A percentile compares a stretch with the other conserved stretches of the same genome.
Evolutionary conservation across 2,329 filamentous ascomycete species (phyloP).

Genomic region (Amylocarpus encephaloides): DNA sequence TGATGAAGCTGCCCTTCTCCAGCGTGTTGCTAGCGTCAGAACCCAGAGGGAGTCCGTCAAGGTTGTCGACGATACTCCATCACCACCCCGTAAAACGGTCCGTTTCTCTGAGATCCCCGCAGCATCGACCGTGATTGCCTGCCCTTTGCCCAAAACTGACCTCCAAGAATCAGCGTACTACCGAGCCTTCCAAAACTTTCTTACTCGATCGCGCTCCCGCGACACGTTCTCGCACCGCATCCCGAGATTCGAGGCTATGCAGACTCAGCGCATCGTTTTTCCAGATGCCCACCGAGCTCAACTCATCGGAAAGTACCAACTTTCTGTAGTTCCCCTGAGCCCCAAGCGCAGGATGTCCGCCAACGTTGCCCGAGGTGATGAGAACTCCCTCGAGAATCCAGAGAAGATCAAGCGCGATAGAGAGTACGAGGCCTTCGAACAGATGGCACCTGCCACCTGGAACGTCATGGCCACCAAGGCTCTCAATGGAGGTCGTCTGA

Average conservation of each 20-base stretch:
- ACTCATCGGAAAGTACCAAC: slow-evolving; percentile 77
- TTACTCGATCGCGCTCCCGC: slow-evolving; percentile 55
- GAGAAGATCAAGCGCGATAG: slow-evolving; percentile 63
- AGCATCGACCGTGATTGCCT: slow-evolving; percentile 32
- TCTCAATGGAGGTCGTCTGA: slow-evolving; percentile 58
- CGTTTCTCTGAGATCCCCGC: slow-evolving; percentile 55
- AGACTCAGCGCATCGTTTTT: slow-evolving; percentile 72
- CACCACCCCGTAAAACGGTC: slow-evolving; percentile 62
- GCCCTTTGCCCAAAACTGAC: slow-evolving; percentile 43
- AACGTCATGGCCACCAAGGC: slow-evolving; percentile 55
- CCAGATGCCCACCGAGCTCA: slow-evolving; percentile 69
- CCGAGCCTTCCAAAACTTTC: slow-evolving; percentile 73
- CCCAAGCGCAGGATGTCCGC: slow-evolving; percentile 65
- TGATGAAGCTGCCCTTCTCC: slow-evolving; percentile 28
- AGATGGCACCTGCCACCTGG: slow-evolving; percentile 58
- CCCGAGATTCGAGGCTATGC: slow-evolving; percentile 80
- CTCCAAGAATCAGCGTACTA: slow-evolving; percentile 75
- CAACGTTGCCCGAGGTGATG: slow-evolving; percentile 69
- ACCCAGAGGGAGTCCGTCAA: slow-evolving; percentile 25
- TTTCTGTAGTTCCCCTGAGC: slow-evolving; percentile 61
- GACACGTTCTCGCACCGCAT: slow-evolving; percentile 84
- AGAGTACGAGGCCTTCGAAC: slow-evolving; percentile 71
- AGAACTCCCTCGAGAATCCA: slow-evolving; percentile 55
- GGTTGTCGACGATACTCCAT: slow-evolving; percentile 35
- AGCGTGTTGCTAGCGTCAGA: slow-evolving; percentile 26